Evolutionary conservation across 768 basidiomycete genomes (phyloP).

Genomic region (Leccinellum rugosiceps): DNA sequence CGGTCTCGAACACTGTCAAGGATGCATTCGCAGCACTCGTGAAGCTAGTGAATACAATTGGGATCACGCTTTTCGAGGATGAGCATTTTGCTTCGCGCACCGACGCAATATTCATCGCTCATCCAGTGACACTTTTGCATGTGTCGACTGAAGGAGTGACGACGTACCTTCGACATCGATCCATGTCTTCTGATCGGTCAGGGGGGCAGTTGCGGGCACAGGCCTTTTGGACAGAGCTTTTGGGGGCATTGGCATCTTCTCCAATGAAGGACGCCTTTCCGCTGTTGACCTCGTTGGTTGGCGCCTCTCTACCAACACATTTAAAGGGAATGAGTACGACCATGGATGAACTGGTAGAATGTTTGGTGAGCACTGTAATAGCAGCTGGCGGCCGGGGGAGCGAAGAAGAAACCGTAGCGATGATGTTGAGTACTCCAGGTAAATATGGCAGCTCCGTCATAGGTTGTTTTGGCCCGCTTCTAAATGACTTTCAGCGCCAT

Average conservation of each 20-base stretch:
- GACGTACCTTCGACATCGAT: slow-evolving; percentile 44
- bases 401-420: neutral
- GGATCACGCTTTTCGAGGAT: slow-evolving; percentile 47
- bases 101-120: slow-evolving; percentile 40
- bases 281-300: slow-evolving; percentile 42
- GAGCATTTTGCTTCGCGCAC: slow-evolving; percentile 38
- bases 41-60: slow-evolving; percentile 51
- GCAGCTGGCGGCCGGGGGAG: neutral
- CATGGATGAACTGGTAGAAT: slow-evolving; percentile 43
- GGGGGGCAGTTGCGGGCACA: slow-evolving; percentile 14
- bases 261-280: slow-evolving; percentile 31
- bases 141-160: slow-evolving; percentile 44
- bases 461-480: neutral
- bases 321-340: slow-evolving; percentile 42
- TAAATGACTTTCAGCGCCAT: slow-evolving; percentile 13
- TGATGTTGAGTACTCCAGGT: slow-evolving; percentile 21
- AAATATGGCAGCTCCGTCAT: slow-evolving; percentile 7
- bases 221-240: slow-evolving; percentile 31
- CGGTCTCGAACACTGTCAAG: neutral
- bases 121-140: slow-evolving; percentile 40
- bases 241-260: slow-evolving; percentile 39
- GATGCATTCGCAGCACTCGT: slow-evolving; percentile 32
- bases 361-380: slow-evolving; percentile 11
- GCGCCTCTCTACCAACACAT: slow-evolving; percentile 40
- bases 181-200: slow-evolving; percentile 3